Evolutionary conservation across 2,329 filamentous ascomycete genomes (phyloP), one percentile per base, ranked within the genome.

Genomic region (Dothidotthia symphoricarpi): DNA sequence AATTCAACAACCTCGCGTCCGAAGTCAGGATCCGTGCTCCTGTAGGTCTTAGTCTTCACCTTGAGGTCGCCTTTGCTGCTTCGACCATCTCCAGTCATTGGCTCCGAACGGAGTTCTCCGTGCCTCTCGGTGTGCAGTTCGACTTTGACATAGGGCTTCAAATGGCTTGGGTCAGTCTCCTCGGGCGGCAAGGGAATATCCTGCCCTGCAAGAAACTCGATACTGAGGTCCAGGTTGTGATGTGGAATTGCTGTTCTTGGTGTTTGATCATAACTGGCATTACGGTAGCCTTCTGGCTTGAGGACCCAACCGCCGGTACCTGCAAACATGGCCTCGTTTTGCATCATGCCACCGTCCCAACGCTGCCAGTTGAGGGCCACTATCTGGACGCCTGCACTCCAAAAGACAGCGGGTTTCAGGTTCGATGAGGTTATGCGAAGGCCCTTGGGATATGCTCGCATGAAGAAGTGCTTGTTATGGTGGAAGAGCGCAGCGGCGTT

Each of bases 301-400:
- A 93, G 74, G 2, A 90, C 81, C 86, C 88, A 96, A 27, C 91
- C 90, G 28, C 79, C 72, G 34, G 86, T 85, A 8, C 82, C 86
- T 2, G 81, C 78, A 66, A 95, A 95, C 88, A 95, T 93, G 53
- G 81, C 90, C 59, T 93, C 83, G 60, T 96, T 96, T 11, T 95
- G 77, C 91, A 96, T 96, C 83, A 94, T 94, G 22, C 88, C 89
- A 53, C 88, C 85, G 57, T 96, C 89, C 66, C 86, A 83, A 45
- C 83, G 84, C 67, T 97, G 90, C 88, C 90, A 97, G 69, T 96
- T 96, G 44, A 97, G 73, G 0, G 90, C 90, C 1, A 94, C 88
- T 53, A 96, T 84, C 66, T 96, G 90, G 3, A 94, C 84, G 11
- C 90, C 90, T 49, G 87, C 83, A 22, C 88, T 78, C 90, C 90